Evolutionary conservation across 2,329 filamentous ascomycete genomes (phyloP).

Genomic region (Rhynchosporium secalis): DNA sequence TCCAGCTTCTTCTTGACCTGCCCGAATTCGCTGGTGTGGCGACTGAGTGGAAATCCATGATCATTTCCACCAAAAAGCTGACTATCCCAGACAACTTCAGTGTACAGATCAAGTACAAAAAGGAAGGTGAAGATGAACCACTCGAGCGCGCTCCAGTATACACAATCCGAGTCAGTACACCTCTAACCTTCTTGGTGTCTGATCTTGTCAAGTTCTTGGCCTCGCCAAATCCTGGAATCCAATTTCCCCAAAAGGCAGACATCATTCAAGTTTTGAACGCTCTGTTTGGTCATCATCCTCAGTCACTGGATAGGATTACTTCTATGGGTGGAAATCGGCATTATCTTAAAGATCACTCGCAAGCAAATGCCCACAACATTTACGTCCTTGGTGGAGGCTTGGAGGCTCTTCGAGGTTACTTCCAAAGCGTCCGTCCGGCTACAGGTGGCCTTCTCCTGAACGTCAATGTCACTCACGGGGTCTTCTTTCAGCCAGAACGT

Average conservation of each 20-base stretch:
- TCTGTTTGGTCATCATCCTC: constrained; percentile 51
- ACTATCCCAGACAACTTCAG: constrained; percentile 24
- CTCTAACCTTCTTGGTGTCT: constrained; percentile 28
- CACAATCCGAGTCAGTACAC: constrained; percentile 27
- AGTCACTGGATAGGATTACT: constrained; percentile 41
- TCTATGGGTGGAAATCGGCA: constrained; percentile 55
- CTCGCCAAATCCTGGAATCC: constrained; percentile 18
- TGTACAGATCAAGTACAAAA: constrained; percentile 30
- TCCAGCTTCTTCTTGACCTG: constrained; percentile 38
- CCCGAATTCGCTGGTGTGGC: constrained; percentile 34
- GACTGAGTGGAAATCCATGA: constrained; percentile 37
- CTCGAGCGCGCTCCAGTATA: constrained; percentile 26
- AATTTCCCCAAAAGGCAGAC: constrained; percentile 45
- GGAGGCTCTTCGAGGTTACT: constrained; percentile 60
- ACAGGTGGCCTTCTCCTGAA: constrained; percentile 60
- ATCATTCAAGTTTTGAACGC: constrained; percentile 60
- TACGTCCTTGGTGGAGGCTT: constrained; percentile 51
- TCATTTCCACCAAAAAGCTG: constrained; percentile 31
- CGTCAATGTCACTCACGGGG: constrained; percentile 60
- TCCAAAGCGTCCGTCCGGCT: constrained; percentile 59
- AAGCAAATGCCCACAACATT: constrained; percentile 30
- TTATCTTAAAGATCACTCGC: constrained; percentile 45
- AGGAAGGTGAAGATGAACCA: constrained; percentile 36
- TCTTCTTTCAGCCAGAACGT: constrained; percentile 53
- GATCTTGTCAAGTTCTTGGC: constrained; percentile 30